Evolutionary conservation across 164 flowering plant genomes (phyloP).

Genomic region (Cinnamomum chago): DNA sequence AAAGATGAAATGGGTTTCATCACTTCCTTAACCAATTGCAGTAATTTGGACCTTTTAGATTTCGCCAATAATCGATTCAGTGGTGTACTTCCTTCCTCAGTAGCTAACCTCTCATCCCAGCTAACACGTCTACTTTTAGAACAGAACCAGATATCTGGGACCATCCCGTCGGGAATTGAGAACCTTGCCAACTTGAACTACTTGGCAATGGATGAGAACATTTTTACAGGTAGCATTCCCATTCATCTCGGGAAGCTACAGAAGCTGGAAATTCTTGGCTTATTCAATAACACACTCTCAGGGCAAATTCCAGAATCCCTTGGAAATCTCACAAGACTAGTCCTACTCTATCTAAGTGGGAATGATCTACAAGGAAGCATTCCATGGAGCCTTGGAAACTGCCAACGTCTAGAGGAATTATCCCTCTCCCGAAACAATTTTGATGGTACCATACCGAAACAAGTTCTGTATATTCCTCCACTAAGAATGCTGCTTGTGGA

Average conservation of each 20-base stretch:
- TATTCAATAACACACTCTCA: background rate
- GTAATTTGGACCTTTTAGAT: background rate
- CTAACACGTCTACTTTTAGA: background rate
- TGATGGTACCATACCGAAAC: background rate
- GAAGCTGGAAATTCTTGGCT: background rate
- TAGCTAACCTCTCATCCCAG: conserved; percentile 20
- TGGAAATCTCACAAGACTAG: conserved; percentile 20
- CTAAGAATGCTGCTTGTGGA: background rate
- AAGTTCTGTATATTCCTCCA: background rate
- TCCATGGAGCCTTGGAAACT: conserved; percentile 6
- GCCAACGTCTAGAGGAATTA: background rate
- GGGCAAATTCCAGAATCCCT: conserved; percentile 23
- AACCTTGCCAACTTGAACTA: conserved; percentile 19
- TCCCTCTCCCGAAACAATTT: conserved; percentile 7
- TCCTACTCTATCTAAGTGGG: background rate
- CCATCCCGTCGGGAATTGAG: conserved; percentile 18
- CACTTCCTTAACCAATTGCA: background rate
- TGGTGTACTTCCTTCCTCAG: conserved; percentile 11
- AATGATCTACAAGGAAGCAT: conserved; percentile 25
- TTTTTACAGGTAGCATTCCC: conserved; percentile 20
- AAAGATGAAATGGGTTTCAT: background rate
- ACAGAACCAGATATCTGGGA: conserved; percentile 7
- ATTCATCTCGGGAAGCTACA: conserved; percentile 4
- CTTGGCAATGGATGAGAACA: conserved; percentile 3
- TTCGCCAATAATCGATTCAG: background rate